Evolutionary conservation across 306 rosid genomes (phyloP).

Genomic region (Castanospermum australe): DNA sequence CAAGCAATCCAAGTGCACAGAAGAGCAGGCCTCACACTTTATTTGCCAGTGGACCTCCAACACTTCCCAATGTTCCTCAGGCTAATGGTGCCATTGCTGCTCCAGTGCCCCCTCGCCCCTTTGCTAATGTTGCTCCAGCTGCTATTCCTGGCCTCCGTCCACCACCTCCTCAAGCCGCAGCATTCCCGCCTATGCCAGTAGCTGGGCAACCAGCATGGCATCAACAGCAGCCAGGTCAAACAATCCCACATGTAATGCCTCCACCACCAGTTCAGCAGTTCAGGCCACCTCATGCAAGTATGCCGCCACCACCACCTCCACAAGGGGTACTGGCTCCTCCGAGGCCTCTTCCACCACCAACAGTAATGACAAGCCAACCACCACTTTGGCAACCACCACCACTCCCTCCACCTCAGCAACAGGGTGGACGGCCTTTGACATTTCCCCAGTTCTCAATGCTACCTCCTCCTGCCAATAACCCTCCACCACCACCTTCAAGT

Average conservation of each 20-base stretch:
- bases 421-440: constrained; percentile 49
- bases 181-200: constrained; percentile 71
- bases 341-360: constrained; percentile 85
- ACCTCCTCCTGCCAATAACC: constrained; percentile 55
- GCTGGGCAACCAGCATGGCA: constrained; percentile 74
- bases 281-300: constrained; percentile 72
- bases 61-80: constrained; percentile 66
- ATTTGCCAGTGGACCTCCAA: constrained; percentile 95
- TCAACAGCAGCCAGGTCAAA: constrained; percentile 75
- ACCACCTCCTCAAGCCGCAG: constrained; percentile 72
- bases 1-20: constrained; percentile 80
- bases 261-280: constrained; percentile 82
- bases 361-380: constrained; percentile 79
- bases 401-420: constrained; percentile 64
- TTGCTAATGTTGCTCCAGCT: constrained; percentile 65
- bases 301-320: constrained; percentile 84
- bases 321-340: constrained; percentile 57
- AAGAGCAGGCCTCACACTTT: constrained; percentile 95
- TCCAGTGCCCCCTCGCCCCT: constrained; percentile 84
- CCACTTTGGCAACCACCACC: constrained; percentile 87
- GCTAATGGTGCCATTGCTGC: constrained; percentile 54
- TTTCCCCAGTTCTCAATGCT: constrained; percentile 69
- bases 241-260: constrained; percentile 53
- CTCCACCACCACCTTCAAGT: constrained; percentile 46
- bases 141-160: constrained; percentile 68